Base-by-base conservation (phyloP, 106 monocot genomes). In the Dendrobium huoshanense region DNA sequence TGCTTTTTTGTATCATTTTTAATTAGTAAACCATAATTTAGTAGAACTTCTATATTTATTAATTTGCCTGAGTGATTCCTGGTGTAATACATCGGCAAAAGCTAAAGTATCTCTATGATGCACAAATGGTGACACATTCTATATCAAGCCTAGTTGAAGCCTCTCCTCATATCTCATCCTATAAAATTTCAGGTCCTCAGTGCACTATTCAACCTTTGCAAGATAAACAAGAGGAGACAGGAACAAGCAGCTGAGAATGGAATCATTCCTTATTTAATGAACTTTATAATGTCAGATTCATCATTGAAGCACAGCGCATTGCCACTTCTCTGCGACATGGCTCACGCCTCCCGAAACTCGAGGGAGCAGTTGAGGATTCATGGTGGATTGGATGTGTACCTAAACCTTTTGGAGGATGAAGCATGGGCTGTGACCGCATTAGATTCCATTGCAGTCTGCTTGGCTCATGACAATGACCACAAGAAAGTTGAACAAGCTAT, bases 231-330 rank as follows among this genome's bases (percentile, higher is more conserved):
- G 77, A 87, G 99, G 83, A 92, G 95, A 75, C 99, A 99, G 82
- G 99, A 99, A 73, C 99, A 95, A 82, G 99, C 95, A 15, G 99
- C 99, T 73, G 99, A 99, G 82, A 99, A 91, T 86, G 99, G 99
- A 79, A 93, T 99, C 54, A 93, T 99, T 77, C 99, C 93, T n/a
- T 95, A 99, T 77, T 78, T 99, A 59, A 89, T 99, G 90, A 88
- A 87, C 79, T 91, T 99, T 79, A 93, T 99, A 51, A 87, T 86
- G 81, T 95, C 95, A 1, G 93, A 86, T 79, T 99, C 95, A 18
- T 95, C 99, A 47, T 77, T 99, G 54, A 95, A 89, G 81, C 95
- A 91, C 45, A 93, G 85, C 86, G 99, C 99, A 24, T 78, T 99
- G 58, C 99, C 95, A 33, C 79, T 99, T 17, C 81, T 99, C 20